Evolutionary conservation across 352 stramenopile species (phyloP).

Genomic region (Globisporangium alternatum): DNA sequence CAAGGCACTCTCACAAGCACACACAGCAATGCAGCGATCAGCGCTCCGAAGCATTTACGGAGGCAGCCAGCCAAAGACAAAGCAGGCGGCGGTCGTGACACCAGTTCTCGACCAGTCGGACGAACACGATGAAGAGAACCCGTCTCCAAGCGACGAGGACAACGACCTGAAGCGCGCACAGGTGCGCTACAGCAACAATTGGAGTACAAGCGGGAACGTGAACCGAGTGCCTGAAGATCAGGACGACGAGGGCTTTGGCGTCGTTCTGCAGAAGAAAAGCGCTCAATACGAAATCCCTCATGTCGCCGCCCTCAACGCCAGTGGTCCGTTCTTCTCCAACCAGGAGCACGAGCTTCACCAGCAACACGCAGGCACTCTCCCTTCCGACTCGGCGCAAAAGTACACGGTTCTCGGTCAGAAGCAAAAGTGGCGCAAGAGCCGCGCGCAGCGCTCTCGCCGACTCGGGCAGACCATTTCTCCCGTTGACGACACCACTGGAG

Average conservation of each 20-base stretch:
- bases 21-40: conserved; percentile 30
- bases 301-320: not conserved
- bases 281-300: conserved; percentile 12
- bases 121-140: conserved; percentile 23
- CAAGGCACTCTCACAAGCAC: not conserved
- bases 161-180: not conserved
- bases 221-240: conserved; percentile 15
- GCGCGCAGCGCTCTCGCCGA: conserved; percentile 31
- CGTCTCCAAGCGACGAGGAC: conserved; percentile 10
- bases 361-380: conserved; percentile 37
- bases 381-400: conserved; percentile 21
- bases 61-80: conserved; percentile 34
- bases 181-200: conserved; percentile 11
- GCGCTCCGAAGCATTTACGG: conserved; percentile 42
- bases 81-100: conserved; percentile 47
- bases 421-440: conserved; percentile 52
- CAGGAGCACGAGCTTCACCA: conserved; percentile 5
- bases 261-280: conserved; percentile 16
- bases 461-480: conserved; percentile 37
- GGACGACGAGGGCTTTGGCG: conserved; percentile 3
- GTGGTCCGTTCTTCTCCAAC: conserved; percentile 4
- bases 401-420: conserved; percentile 63
- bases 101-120: conserved; percentile 44
- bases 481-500: conserved; percentile 23
- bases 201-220: not conserved